Conservation (phyloP, 768 basidiomycete species). For the Hortiboletus flavorubellus region DNA sequence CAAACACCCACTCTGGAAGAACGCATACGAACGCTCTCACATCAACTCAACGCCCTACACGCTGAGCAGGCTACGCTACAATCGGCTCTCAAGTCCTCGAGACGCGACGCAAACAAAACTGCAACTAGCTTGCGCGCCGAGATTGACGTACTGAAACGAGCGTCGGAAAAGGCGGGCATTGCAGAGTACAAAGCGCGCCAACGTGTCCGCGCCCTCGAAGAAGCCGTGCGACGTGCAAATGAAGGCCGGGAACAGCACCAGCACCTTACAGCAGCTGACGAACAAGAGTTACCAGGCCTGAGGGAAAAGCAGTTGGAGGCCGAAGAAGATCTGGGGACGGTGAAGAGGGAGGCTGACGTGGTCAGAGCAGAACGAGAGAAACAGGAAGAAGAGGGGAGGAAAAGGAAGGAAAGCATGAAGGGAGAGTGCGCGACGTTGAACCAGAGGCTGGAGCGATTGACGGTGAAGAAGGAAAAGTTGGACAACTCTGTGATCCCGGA, state of each 20-base stretch:
- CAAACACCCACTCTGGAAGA: conserved; percentile 57
- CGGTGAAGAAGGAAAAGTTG: conserved; percentile 61
- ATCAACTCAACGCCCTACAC: conserved; percentile 58
- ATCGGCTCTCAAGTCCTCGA: conserved; percentile 67
- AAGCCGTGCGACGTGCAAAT: conserved; percentile 78
- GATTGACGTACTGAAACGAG: conserved; percentile 79
- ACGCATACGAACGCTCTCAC: conserved; percentile 59
- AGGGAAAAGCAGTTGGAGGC: conserved; percentile 39
- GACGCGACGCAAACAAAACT: conserved; percentile 80
- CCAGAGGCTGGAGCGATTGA: conserved; percentile 66
- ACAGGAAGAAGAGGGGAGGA: conserved; percentile 48
- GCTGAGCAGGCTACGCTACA: conserved; percentile 68
- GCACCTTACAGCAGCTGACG: conserved; percentile 35
- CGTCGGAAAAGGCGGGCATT: conserved; percentile 73
- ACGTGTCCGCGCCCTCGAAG: conserved; percentile 84
- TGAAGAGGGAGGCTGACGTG: conserved; percentile 44
- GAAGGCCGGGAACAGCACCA: conserved; percentile 49
- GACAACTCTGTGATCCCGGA: conserved; percentile 57
- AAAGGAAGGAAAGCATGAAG: conserved; percentile 52
- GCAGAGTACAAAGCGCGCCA: conserved; percentile 81
- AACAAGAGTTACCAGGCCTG: conserved; percentile 40
- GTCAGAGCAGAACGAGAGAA: conserved; percentile 44
- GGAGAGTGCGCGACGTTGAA: conserved; percentile 53
- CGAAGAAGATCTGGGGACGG: conserved; percentile 39
- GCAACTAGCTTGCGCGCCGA: conserved; percentile 79